Evolutionary conservation across 2,329 filamentous ascomycete species (phyloP).

Genomic region (Magnaporthales sp.): DNA sequence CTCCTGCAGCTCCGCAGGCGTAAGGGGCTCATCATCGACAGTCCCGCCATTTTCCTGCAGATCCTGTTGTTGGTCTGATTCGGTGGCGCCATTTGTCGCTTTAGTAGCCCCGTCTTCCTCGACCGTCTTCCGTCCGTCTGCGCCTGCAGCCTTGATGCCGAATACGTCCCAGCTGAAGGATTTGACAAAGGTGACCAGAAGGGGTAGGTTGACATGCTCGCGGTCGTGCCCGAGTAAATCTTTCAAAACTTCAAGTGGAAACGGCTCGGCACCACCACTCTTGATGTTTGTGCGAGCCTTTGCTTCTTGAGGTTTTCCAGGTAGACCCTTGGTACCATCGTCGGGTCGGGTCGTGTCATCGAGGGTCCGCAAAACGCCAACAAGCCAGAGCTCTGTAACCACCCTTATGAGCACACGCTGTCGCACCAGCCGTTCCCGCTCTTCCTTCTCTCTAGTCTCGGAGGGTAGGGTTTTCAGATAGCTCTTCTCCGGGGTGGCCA

Average conservation of each 20-base stretch:
- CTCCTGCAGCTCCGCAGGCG: conserved; percentile 67
- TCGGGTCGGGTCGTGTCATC: conserved; percentile 56
- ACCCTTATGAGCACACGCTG: conserved; percentile 82
- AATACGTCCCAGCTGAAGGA: conserved; percentile 93
- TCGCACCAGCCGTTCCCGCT: conserved; percentile 82
- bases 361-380: conserved; percentile 76
- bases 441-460: conserved; percentile 86
- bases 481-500: conserved; percentile 84
- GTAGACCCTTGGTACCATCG: conserved; percentile 48
- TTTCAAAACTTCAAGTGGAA: conserved; percentile 95
- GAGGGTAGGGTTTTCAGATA: conserved; percentile 67
- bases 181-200: conserved; percentile 93
- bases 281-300: conserved; percentile 49
- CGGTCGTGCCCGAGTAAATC: conserved; percentile 90
- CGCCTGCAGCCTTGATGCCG: conserved; percentile 62
- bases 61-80: conserved; percentile 36
- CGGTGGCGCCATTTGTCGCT: conserved; percentile 16
- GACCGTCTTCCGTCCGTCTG: conserved; percentile 75
- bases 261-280: conserved; percentile 71
- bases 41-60: conserved; percentile 25
- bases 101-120: conserved; percentile 70
- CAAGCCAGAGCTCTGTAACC: conserved; percentile 93
- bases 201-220: conserved; percentile 81
- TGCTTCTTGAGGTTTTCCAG: conserved; percentile 52
- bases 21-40: conserved; percentile 62